Evolutionary conservation across 768 basidiomycete species (phyloP), one percentile per base, ranked within the genome.

Genomic region (Boletus sp.): DNA sequence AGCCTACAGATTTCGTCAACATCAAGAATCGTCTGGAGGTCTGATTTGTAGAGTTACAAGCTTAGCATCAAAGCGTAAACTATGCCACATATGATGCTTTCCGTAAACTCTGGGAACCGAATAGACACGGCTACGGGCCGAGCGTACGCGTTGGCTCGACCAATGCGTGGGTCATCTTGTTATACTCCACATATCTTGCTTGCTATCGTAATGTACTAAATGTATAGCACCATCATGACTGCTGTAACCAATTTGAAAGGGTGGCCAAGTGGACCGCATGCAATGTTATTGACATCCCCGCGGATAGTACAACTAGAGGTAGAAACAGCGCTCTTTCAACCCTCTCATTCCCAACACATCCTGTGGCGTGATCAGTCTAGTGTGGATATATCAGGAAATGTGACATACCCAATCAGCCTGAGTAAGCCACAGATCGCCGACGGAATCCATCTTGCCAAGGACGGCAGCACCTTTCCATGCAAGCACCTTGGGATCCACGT

Each of bases 401-500:
- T 39, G 18, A 73, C 81, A 48, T 71, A 93, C 92, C 92, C 94
- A 99, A 69, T 99, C 97, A 36, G 84, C 77, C 55, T 78, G 75
- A 7, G 91, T 83, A 29, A 98, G 78, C 96, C 96, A 98, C 54
- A 98, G 74, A 61, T 99, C 97, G 32, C 83, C 80, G 45, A 90
- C 84, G 3, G 86, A 85, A 50, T 99, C 97, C 83, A 98, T 89
- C 73, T 92, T 92, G 29, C 88, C 91, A 41, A 98, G 83, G 12
- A 95, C 92, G 8, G 89, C 84, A 7, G 89, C 93, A 10, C 97
- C 97, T 71, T 98, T 98, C 97, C 97, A 99, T 15, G 86, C 86
- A 33, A 98, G 81, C 37, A 93, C 86, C 28, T 85, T 82, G 6
- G 92, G 93, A 72, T 98, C 94, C 44, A 98, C 83, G 58, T 94